These are phyloP conservation scores for Trametes hirsuta DNA, from an alignment of 1,284 basidiomycete genomes.

Conservation along the genomic window DNA sequence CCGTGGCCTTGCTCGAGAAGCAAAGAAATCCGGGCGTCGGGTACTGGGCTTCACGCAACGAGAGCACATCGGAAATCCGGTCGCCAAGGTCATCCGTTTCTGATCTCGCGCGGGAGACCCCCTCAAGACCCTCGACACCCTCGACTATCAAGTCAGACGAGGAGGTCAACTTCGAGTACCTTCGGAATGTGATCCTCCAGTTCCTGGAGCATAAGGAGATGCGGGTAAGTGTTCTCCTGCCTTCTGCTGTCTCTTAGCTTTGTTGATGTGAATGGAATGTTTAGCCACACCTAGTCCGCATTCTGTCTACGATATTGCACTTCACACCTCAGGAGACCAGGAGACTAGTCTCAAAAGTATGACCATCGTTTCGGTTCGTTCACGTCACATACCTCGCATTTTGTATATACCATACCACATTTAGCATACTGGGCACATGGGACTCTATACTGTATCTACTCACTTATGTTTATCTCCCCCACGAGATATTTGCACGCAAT, in stretches of 20 bases:
- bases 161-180: constrained; percentile 93
- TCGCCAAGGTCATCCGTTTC: constrained; percentile 52
- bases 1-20: constrained; percentile 84
- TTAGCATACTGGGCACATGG: not conserved
- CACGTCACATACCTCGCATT: not conserved
- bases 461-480: not conserved
- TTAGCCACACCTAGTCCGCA: constrained; percentile 86
- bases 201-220: constrained; percentile 92
- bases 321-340: constrained; percentile 95
- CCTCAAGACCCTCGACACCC: constrained; percentile 47
- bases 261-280: constrained; percentile 3
- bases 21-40: constrained; percentile 93
- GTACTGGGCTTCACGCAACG: constrained; percentile 73
- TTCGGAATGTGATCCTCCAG: constrained; percentile 92
- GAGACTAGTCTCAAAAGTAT: constrained; percentile 52
- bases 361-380: not conserved
- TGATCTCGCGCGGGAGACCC: constrained; percentile 41
- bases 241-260: constrained; percentile 1
- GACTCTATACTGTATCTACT: constrained; percentile 6
- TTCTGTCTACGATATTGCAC: constrained; percentile 87
- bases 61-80: constrained; percentile 45
- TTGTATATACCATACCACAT: constrained; percentile 6
- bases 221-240: constrained; percentile 59
- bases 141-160: constrained; percentile 62
- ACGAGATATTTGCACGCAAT: not conserved